phyloP scores from a whole-genome alignment of 1,284 basidiomycete genomes.

The Sanghuangporus baumii region DNA sequence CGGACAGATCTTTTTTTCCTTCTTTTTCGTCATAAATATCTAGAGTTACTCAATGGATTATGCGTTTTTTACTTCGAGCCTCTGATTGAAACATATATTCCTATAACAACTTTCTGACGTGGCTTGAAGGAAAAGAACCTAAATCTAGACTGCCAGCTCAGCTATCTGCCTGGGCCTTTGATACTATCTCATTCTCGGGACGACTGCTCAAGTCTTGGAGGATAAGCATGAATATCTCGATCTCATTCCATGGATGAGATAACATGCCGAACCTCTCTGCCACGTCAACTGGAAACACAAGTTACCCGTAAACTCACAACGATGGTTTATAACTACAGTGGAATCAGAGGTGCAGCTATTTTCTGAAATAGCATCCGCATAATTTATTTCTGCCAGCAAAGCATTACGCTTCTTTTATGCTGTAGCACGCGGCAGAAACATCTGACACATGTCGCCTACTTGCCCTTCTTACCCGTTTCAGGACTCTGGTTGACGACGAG shows the following conservation, averaged over 20 bases:
- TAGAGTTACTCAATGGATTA: no score
- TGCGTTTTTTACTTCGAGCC: no score
- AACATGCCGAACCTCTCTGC: not conserved
- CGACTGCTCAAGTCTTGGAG: not conserved
- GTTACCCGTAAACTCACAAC: not conserved
- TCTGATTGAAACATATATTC: no score
- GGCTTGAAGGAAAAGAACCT: not conserved
- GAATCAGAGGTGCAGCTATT: not conserved
- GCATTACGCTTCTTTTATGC: not conserved
- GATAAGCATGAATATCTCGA: no score
- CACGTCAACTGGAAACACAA: not conserved
- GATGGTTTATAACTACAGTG: not conserved
- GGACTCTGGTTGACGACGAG: not conserved
- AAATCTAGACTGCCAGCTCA: constrained; percentile 8
- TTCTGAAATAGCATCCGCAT: not conserved
- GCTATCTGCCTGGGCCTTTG: not conserved
- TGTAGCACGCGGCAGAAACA: not conserved
- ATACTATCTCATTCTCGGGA: no score
- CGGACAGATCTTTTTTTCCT: no score
- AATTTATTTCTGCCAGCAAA: constrained; percentile 5
- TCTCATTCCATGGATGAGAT: no score
- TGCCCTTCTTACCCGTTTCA: not conserved
- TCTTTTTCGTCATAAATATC: no score
- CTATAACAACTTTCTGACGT: not conserved
- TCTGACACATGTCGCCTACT: not conserved